Evolutionary conservation across 2,329 filamentous ascomycete species (phyloP).

Genomic region (Fusarium sp.): DNA sequence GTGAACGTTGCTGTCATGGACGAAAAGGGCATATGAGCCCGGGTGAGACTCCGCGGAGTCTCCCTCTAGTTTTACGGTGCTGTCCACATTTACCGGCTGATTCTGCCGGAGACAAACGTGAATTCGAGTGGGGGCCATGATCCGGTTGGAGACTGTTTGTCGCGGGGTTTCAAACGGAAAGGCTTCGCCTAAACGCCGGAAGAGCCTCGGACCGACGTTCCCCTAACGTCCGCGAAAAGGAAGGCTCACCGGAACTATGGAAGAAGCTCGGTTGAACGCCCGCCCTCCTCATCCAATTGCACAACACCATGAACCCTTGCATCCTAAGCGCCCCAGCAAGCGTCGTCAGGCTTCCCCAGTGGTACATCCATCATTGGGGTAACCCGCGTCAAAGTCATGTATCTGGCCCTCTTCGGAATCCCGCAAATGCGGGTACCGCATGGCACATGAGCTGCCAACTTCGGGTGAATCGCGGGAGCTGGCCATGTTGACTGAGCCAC

Average conservation of each 20-base stretch:
- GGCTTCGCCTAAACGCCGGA: constrained; percentile 36
- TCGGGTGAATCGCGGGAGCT: constrained; percentile 41
- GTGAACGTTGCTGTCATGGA: neutral
- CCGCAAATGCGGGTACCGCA: constrained; percentile 37
- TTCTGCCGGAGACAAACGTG: neutral
- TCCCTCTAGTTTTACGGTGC: neutral
- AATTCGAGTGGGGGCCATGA: neutral
- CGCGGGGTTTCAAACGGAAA: constrained; percentile 19
- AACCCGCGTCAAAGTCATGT: constrained; percentile 1
- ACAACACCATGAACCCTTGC: constrained; percentile 31
- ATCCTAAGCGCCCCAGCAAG: constrained; percentile 11
- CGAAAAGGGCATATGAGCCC: constrained; percentile 13
- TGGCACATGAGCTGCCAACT: constrained; percentile 39
- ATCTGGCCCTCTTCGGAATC: constrained; percentile 4
- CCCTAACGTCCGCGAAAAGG: constrained; percentile 8
- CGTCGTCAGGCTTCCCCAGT: constrained; percentile 22
- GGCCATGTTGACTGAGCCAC: constrained; percentile 15
- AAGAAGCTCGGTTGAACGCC: constrained; percentile 17
- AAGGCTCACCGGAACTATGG: constrained; percentile 25
- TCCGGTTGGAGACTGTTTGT: constrained; percentile 5
- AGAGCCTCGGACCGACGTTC: constrained; percentile 25
- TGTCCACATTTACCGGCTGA: constrained; percentile 5
- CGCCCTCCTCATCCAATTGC: constrained; percentile 33
- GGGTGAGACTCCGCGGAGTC: neutral
- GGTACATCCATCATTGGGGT: constrained; percentile 5